phyloP scores from a whole-genome alignment of 169 alveolate species.

The Theileria annulata region DNA sequence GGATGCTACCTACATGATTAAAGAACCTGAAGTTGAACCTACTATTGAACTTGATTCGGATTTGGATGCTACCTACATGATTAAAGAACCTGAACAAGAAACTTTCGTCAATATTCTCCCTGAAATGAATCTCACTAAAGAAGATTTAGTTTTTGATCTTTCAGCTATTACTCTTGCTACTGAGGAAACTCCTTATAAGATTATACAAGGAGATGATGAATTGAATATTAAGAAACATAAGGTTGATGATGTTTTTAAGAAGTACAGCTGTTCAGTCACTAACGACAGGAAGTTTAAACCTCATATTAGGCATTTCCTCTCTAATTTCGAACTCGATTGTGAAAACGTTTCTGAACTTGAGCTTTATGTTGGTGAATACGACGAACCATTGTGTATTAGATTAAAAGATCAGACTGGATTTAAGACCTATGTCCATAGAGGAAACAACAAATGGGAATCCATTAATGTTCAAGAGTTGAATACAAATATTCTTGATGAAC shows the following conservation, averaged over 20 bases:
- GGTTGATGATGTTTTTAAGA: neutral
- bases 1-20: neutral
- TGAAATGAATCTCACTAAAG: neutral
- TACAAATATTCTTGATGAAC: neutral
- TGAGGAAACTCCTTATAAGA: neutral
- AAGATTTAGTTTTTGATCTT: neutral
- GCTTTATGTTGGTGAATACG: neutral
- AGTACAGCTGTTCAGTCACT: neutral
- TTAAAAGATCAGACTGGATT: neutral
- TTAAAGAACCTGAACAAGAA: neutral
- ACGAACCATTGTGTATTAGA: neutral
- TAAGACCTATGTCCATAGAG: neutral
- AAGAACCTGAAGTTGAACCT: neutral
- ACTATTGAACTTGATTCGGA: neutral
- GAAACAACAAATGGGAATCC: neutral
- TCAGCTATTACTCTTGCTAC: neutral
- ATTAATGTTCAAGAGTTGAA: neutral
- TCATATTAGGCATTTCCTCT: neutral
- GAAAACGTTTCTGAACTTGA: neutral
- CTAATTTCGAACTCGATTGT: neutral
- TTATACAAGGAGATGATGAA: neutral
- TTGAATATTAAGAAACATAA: neutral
- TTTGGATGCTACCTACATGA: neutral
- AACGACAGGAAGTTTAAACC: neutral
- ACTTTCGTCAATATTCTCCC: neutral